These are phyloP conservation scores for Biscogniauxia sp. DNA, from an alignment of 2,329 filamentous ascomycete species.

Conservation along the genomic window DNA sequence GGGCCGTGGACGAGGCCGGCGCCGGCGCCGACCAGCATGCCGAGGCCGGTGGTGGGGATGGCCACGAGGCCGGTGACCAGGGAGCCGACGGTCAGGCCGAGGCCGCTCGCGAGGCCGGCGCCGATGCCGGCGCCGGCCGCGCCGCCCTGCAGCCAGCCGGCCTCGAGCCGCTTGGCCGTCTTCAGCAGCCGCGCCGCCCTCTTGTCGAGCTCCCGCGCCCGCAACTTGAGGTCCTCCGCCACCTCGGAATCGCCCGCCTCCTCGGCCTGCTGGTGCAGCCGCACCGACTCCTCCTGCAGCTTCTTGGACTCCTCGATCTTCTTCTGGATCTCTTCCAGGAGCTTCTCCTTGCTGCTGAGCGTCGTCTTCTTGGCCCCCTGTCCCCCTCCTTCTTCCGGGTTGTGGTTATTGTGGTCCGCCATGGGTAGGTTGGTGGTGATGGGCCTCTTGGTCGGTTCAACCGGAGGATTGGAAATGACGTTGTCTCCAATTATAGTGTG, in stretches of 20 bases:
- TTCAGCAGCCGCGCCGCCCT: conserved; percentile 31
- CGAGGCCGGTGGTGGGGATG: conserved; percentile 31
- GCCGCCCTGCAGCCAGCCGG: conserved; percentile 33
- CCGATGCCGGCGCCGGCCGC: conserved; percentile 33
- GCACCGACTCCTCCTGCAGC: conserved; percentile 28
- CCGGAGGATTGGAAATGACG: no score
- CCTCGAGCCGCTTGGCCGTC: conserved; percentile 31
- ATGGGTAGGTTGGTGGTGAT: no score
- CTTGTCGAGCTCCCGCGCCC: conserved; percentile 30
- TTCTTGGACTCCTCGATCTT: conserved; percentile 31
- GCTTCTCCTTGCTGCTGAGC: conserved; percentile 30
- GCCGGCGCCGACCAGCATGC: conserved; percentile 31
- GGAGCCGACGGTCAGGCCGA: conserved; percentile 31
- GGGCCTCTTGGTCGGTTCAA: no score
- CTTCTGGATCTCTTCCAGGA: conserved; percentile 30
- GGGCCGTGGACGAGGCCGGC: conserved; percentile 33
- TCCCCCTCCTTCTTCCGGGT: conserved; percentile 7
- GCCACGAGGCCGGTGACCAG: conserved; percentile 31
- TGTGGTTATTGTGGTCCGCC: not conserved
- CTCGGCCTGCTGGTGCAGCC: conserved; percentile 28
- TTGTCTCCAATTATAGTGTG: not conserved
- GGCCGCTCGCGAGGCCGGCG: conserved; percentile 31
- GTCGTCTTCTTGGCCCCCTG: conserved; percentile 15
- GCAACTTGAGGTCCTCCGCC: conserved; percentile 28
- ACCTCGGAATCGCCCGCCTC: conserved; percentile 24